phyloP scores from a whole-genome alignment of 2,329 filamentous ascomycete species.

The Exophiala viscosa region DNA sequence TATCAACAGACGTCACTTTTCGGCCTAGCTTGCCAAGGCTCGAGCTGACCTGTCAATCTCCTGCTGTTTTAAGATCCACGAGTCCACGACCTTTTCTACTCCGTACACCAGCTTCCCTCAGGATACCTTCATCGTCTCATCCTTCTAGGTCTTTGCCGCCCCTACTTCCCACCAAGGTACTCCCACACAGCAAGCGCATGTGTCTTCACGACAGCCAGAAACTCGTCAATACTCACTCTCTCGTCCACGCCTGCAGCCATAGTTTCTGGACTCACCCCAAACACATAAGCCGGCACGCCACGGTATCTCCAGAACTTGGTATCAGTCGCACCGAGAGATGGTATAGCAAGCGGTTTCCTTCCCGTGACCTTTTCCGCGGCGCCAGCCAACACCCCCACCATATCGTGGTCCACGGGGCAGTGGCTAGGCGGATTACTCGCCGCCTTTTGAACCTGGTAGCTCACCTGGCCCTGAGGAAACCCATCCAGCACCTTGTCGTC shows the following conservation, averaged over 20 bases:
- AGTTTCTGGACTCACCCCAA: slow-evolving; percentile 33
- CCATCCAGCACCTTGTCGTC: slow-evolving; percentile 27
- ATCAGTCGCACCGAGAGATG: slow-evolving; percentile 40
- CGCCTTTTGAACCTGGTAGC: slow-evolving; percentile 33
- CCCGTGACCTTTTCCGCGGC: slow-evolving; percentile 31
- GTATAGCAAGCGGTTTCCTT: slow-evolving; percentile 33
- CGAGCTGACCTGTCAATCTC: too few species aligned
- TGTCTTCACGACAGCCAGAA: slow-evolving; percentile 7
- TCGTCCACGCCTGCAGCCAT: slow-evolving; percentile 15
- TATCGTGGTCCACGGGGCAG: slow-evolving; percentile 34
- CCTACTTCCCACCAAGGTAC: not conserved
- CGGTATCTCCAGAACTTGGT: slow-evolving; percentile 41
- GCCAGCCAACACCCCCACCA: slow-evolving; percentile 31
- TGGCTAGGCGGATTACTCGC: slow-evolving; percentile 35
- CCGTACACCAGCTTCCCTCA: too few species aligned
- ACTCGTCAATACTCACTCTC: slow-evolving; percentile 7
- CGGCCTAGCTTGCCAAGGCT: too few species aligned
- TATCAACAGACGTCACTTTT: too few species aligned
- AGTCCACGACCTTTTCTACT: too few species aligned
- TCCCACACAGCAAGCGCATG: slow-evolving; percentile 9
- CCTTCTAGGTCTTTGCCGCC: not conserved
- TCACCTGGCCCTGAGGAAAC: slow-evolving; percentile 30
- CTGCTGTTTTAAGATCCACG: too few species aligned
- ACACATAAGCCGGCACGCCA: slow-evolving; percentile 38
- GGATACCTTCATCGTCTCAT: too few species aligned